A percentile compares a stretch with the other conserved stretches of the same genome.
These are phyloP conservation scores for Penicillium silybi DNA, from an alignment of 495 filamentous ascomycete genomes.

Conservation along the genomic window DNA sequence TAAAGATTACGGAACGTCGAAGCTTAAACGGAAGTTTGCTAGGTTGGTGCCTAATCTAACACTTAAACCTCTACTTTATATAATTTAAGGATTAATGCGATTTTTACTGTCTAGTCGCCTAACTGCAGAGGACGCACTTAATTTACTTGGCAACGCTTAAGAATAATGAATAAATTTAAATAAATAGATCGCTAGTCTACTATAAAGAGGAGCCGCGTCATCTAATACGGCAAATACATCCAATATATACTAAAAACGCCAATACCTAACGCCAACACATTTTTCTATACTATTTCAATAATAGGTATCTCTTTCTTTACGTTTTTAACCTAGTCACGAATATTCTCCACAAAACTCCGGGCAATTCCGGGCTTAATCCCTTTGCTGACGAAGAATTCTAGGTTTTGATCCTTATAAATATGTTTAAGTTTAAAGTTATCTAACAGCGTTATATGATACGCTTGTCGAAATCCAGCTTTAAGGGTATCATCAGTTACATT, in stretches of 20 bases:
- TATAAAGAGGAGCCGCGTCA: background rate
- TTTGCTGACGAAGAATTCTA: conserved; percentile 18
- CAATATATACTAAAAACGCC: background rate
- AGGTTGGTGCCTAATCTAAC: conserved; percentile 1
- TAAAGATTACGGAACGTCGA: conserved; percentile 4
- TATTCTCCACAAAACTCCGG: conserved; percentile 20
- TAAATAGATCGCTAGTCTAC: background rate
- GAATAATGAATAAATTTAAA: background rate
- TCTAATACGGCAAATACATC: background rate
- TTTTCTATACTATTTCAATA: background rate
- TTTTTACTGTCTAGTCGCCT: conserved; percentile 13
- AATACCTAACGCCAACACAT: background rate
- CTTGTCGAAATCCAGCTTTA: conserved; percentile 22
- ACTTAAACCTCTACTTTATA: conserved; percentile 7
- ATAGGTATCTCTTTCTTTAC: conserved; percentile 1
- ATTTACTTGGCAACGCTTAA: background rate
- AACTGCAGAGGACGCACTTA: conserved; percentile 15
- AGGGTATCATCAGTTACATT: conserved; percentile 14
- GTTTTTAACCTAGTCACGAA: conserved; percentile 19
- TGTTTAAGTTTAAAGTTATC: conserved; percentile 23
- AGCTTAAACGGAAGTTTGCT: conserved; percentile 16
- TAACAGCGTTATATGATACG: conserved; percentile 13
- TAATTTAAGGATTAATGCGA: conserved; percentile 12
- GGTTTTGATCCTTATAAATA: conserved; percentile 23
- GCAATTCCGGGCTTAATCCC: conserved; percentile 17